Conservation (phyloP, 2,329 filamentous ascomycete genomes). For the Phialophora expanda region DNA sequence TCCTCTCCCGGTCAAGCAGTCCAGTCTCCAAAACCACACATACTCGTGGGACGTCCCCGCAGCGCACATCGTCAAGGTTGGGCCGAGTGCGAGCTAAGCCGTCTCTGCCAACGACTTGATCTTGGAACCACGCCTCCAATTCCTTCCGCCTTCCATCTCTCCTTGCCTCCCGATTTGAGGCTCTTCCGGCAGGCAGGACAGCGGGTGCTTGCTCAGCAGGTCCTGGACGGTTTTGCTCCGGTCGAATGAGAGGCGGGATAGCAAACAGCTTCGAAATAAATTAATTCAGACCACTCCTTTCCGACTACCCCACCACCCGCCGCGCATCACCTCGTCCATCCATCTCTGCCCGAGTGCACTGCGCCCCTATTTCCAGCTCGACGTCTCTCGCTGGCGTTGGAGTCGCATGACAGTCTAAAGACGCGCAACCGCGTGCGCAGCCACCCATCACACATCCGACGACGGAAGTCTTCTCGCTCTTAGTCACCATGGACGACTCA, state of each 20-base stretch:
- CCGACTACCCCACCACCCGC: conserved; percentile 16
- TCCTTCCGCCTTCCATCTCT: not conserved
- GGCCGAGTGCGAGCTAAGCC: not conserved
- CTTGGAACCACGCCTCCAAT: not conserved
- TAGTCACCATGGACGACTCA: conserved; percentile 34
- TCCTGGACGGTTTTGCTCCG: conserved; percentile 4
- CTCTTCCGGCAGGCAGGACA: not conserved
- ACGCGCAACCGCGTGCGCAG: conserved; percentile 24
- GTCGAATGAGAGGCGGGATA: conserved; percentile 16
- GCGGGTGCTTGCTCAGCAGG: conserved; percentile 27
- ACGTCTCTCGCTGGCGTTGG: not conserved
- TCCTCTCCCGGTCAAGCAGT: not conserved
- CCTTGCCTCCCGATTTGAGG: conserved; percentile 11
- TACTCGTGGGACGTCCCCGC: not conserved
- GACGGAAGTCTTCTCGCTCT: conserved; percentile 11
- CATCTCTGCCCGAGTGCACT: conserved; percentile 3
- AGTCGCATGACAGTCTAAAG: conserved; percentile 27
- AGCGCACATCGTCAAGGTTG: not conserved
- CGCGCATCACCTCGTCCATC: not conserved
- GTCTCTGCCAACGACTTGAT: not conserved
- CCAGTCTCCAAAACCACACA: conserved; percentile 4
- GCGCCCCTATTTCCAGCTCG: not conserved
- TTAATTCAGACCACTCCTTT: conserved; percentile 11
- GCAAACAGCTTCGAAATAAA: conserved; percentile 15
- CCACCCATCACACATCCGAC: conserved; percentile 1